Base-by-base conservation (phyloP, 2,329 filamentous ascomycete genomes). In the Aspergillus persii region DNA sequence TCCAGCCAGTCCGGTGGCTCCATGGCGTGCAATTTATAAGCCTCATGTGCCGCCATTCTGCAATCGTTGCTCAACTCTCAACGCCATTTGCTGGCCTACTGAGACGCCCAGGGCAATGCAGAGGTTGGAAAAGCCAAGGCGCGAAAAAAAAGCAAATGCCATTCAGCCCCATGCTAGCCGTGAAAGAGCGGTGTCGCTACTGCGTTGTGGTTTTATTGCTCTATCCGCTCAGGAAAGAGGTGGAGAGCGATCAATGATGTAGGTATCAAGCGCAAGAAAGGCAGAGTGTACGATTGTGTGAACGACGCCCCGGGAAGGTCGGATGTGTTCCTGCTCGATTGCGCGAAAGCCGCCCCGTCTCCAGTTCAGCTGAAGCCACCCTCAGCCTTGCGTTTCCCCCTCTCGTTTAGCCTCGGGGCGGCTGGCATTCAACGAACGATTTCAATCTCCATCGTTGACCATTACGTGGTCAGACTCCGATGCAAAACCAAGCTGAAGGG, bases 101-200 rank as follows among this genome's bases (percentile, higher is more conserved):
- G 44, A 11, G 44, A 47, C 18, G 44, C 18, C 44, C 44, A 47
- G 44, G 44, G 44, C 44, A 47, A 47, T 47, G 44, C 44, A 47
- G 44, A 47, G 8, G 44, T 23, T 15, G 44, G 8, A 8, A 7
- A 8, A 29, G 30, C 18, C 44, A 55, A 36, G 46, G 53, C 30
- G 44, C 18, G 30, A 48, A 39, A 23, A 23, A 23, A 33, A 49
- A 49, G 53, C n/a, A 55, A 55, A 48, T 9, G 8, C 26, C 26
- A 23, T 23, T 27, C 44, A 47, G 44, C 53, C 41, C 53, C 53
- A 55, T 31, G 23, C 1, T 46, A 50, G 36, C 48, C 54, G 56
- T 50, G 48, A 63, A 63, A 61, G 59, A 63, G 61, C 61, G 61
- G 61, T 63, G 61, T 62, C 61, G 59, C 15, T 47, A 23, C 8